Conservation (phyloP, 176 grass and related monocot genomes). For the Musa acuminata region DNA sequence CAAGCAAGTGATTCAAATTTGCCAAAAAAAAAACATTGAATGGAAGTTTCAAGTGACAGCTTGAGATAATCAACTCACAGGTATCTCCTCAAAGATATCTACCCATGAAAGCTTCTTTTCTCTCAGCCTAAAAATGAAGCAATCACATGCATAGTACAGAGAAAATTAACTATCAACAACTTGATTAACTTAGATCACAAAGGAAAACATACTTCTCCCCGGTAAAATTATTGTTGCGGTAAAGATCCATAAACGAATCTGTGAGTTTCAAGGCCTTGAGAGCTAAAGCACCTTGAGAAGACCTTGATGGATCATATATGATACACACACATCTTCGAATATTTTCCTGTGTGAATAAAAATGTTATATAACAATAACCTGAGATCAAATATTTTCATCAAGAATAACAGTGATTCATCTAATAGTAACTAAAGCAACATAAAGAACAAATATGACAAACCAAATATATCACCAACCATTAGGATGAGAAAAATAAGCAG, state of each 20-base stretch:
- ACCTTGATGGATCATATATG: slow-evolving; percentile 90
- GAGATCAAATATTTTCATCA: too few relatives aligned
- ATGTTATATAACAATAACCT: too few relatives aligned
- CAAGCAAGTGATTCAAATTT: too few relatives aligned
- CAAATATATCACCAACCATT: too few relatives aligned
- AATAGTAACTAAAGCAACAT: too few relatives aligned
- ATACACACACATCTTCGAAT: slow-evolving; percentile 92
- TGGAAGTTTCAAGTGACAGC: too few relatives aligned
- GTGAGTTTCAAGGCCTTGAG: slow-evolving; percentile 92
- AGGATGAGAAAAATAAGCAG: too few relatives aligned
- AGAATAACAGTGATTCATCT: too few relatives aligned
- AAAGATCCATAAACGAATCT: slow-evolving; percentile 98
- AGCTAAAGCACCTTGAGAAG: slow-evolving; percentile 89
- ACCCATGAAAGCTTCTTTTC: slow-evolving; percentile 99
- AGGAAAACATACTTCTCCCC: slow-evolving; percentile 74
- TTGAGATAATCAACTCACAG: slow-evolving; percentile 29
- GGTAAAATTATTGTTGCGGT: slow-evolving; percentile 76
- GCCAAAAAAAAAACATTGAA: too few relatives aligned
- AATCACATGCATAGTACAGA: slow-evolving; percentile 5
- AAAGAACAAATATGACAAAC: too few relatives aligned
- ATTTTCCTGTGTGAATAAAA: too few relatives aligned
- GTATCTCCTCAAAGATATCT: slow-evolving; percentile 96
- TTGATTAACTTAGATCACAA: neutral
- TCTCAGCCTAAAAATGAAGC: slow-evolving; percentile 45
- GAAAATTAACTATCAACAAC: neutral